A percentile compares a stretch with the other conserved stretches of the same genome.
These are phyloP conservation scores for Theobroma cacao DNA, from an alignment of 345 rosid genomes.

Conservation along the genomic window DNA sequence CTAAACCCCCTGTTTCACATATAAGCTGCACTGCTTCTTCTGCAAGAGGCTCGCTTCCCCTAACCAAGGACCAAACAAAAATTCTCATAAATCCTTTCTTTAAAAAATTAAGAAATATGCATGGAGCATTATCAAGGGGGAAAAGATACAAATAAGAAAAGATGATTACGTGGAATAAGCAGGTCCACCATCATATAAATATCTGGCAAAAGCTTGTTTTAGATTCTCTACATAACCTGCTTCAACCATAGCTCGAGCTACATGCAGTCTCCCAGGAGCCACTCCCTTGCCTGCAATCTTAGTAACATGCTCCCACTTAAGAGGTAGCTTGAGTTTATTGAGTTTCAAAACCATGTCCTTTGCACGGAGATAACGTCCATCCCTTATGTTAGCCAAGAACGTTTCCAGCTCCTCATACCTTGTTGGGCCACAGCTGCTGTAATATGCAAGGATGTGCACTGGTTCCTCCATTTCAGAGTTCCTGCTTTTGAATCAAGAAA, in stretches of 20 bases:
- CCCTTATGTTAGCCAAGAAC: constrained; percentile 69
- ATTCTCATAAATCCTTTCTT: neutral
- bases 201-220: constrained; percentile 82
- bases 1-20: constrained; percentile 75
- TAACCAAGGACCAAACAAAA: constrained; percentile 27
- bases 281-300: constrained; percentile 87
- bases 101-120: neutral
- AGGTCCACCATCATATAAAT: constrained; percentile 89
- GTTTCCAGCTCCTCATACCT: constrained; percentile 63
- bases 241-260: constrained; percentile 94
- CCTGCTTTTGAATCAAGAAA: constrained; percentile 28
- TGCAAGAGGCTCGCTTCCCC: constrained; percentile 83
- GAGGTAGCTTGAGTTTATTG: constrained; percentile 77
- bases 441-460: constrained; percentile 94
- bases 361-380: constrained; percentile 84
- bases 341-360: constrained; percentile 72
- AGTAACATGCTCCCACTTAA: constrained; percentile 85
- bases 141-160: neutral
- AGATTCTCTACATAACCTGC: constrained; percentile 85
- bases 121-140: neutral
- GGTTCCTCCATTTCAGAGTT: constrained; percentile 67
- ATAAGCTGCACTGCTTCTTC: constrained; percentile 79
- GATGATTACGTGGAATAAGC: constrained; percentile 73
- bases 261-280: constrained; percentile 94
- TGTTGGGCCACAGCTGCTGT: constrained; percentile 82